Conservation (phyloP, 2,329 filamentous ascomycete species). For the Hymenoscyphus fraxineus region DNA sequence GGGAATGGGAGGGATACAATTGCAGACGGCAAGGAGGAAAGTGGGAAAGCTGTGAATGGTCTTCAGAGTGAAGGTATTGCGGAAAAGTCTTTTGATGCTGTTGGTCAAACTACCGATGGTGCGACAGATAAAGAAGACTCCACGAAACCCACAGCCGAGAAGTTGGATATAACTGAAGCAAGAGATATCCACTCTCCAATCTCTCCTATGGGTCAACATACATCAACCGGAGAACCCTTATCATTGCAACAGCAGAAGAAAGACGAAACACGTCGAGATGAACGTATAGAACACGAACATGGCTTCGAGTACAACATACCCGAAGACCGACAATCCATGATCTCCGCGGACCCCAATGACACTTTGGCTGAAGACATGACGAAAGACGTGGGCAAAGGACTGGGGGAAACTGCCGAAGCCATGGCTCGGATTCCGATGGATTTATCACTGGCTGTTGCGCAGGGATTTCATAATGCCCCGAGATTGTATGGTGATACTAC, state of each 20-base stretch:
- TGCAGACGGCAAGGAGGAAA: not conserved
- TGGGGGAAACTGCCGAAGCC: slow-evolving; percentile 30
- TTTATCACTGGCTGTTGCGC: slow-evolving; percentile 57
- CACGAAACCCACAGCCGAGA: not conserved
- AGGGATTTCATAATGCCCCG: slow-evolving; percentile 69
- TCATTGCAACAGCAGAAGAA: slow-evolving; percentile 9
- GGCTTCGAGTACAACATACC: slow-evolving; percentile 4
- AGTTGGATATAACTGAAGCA: slow-evolving; percentile 1
- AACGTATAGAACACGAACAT: slow-evolving; percentile 2
- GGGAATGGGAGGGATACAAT: slow-evolving; percentile 6
- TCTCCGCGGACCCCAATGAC: slow-evolving; percentile 25
- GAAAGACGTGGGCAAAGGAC: slow-evolving; percentile 27
- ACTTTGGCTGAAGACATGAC: slow-evolving; percentile 27
- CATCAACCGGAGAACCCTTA: slow-evolving; percentile 18
- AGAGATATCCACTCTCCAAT: slow-evolving; percentile 7
- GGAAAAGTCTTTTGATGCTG: not conserved
- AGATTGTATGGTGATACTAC: slow-evolving; percentile 68
- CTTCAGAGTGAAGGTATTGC: slow-evolving; percentile 1
- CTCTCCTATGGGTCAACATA: slow-evolving; percentile 20
- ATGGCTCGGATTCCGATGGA: slow-evolving; percentile 51
- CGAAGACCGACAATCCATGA: slow-evolving; percentile 18
- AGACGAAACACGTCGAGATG: slow-evolving; percentile 8
- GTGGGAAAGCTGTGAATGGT: slow-evolving; percentile 4
- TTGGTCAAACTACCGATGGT: not conserved
- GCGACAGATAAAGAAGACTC: not conserved